Evolutionary conservation across 495 filamentous ascomycete species (phyloP).

Genomic region (Acidiella bohemica): DNA sequence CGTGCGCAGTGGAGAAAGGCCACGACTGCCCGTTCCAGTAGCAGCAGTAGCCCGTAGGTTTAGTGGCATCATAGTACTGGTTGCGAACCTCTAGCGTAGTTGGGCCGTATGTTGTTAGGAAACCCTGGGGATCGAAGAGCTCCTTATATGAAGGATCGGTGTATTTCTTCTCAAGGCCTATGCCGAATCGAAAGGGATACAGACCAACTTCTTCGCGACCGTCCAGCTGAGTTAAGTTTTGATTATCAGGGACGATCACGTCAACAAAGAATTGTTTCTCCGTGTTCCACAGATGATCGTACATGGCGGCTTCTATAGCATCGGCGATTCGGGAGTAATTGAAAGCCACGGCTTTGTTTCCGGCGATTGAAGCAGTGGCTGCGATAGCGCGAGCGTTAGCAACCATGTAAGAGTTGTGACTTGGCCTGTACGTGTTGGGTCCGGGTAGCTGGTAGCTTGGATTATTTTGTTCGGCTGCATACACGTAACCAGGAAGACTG

Average conservation of each 20-base stretch:
- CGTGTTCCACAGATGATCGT: conserved; percentile 28
- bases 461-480: conserved; percentile 16
- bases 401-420: conserved; percentile 37
- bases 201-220: conserved; percentile 33
- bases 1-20: conserved; percentile 34
- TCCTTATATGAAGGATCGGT: conserved; percentile 25
- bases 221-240: conserved; percentile 24
- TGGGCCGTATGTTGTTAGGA: conserved; percentile 32
- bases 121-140: conserved; percentile 29
- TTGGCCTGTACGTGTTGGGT: conserved; percentile 33
- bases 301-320: conserved; percentile 28
- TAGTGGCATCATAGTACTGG: conserved; percentile 30
- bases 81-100: conserved; percentile 34
- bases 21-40: conserved; percentile 38
- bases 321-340: conserved; percentile 27
- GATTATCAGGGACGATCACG: conserved; percentile 30
- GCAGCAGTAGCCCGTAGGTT: conserved; percentile 33
- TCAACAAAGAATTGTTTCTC: conserved; percentile 36
- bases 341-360: conserved; percentile 20
- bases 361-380: conserved; percentile 26
- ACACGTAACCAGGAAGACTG: conserved; percentile 32
- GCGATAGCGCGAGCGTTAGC: conserved; percentile 32
- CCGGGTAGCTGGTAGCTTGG: conserved; percentile 27
- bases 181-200: conserved; percentile 32
- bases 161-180: conserved; percentile 28